Evolutionary conservation across 768 basidiomycete species (phyloP), one percentile per base, ranked within the genome.

Genomic region (Naganishia kalamii): DNA sequence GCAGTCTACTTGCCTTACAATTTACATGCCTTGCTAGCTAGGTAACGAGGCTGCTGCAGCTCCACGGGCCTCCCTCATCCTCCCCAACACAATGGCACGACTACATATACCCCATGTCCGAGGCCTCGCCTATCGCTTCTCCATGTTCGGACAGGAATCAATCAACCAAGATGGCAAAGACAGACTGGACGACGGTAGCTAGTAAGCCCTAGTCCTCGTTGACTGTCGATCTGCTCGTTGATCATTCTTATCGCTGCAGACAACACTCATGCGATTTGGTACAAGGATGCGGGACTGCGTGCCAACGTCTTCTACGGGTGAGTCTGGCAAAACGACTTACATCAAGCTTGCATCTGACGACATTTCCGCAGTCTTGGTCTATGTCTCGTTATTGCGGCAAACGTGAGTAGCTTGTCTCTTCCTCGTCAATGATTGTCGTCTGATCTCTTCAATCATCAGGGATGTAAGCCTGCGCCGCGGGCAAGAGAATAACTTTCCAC

Each of bases 221-320:
- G 21, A 50, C 25, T 25, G 48, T 25, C 48, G 48, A 50, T 50
- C 21, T 6, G 48, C 48, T 21, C 29, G 29, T 12, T 50, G 48
- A 50, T 25, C 48, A 47, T 50, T 29, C 21, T 29, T 50, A n/a
- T 29, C 21, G 21, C 29, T 19, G 19, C 48, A 50, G 48, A 50
- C 48, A 50, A 50, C 48, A 30, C 48, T 25, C 48, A 50, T 19
- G 21, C 48, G 19, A 50, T 50, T 25, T 50, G 48, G 48, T 50
- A 50, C 48, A 50, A 50, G 48, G 48, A 50, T 50, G 48, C 48
- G 21, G 48, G 48, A 50, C 29, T 50, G 48, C 48, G 48, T 6
- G 48, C 48, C 5, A 50, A 50, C 48, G 48, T 50, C 48, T 50
- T 50, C 19, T 50, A 50, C 29, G 48, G 48, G 48, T 50, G 21